A percentile compares a stretch with the other conserved stretches of the same genome.
phyloP scores from a whole-genome alignment of 2,329 filamentous ascomycete genomes.

The Pseudocercospora fijiensis region DNA sequence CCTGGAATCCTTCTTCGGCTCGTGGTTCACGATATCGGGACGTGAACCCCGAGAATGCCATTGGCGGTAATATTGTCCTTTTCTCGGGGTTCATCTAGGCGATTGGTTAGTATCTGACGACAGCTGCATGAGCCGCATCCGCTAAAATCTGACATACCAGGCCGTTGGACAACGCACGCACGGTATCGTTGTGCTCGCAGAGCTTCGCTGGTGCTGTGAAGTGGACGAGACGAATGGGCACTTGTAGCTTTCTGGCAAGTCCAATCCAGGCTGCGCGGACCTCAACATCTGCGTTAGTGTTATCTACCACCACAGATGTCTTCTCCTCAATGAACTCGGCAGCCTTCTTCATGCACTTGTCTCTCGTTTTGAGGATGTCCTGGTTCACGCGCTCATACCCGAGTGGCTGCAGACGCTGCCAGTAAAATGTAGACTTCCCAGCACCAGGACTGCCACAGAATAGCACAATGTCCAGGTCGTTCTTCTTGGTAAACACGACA shows the following conservation, averaged over 20 bases:
- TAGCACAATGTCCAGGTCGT: slow-evolving; percentile 71
- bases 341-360: slow-evolving; percentile 69
- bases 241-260: slow-evolving; percentile 66
- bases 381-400: slow-evolving; percentile 88
- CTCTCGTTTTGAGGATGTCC: slow-evolving; percentile 74
- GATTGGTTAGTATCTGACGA: slow-evolving; percentile 18
- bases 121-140: slow-evolving; percentile 15
- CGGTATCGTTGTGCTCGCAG: slow-evolving; percentile 82
- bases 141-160: slow-evolving; percentile 30
- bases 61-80: slow-evolving; percentile 67
- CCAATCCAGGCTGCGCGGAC: slow-evolving; percentile 76
- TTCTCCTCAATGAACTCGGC: slow-evolving; percentile 63
- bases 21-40: slow-evolving; percentile 72
- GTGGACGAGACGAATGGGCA: slow-evolving; percentile 81
- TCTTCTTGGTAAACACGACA: slow-evolving; percentile 56
- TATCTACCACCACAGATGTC: slow-evolving; percentile 77
- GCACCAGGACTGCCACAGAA: slow-evolving; percentile 87
- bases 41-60: slow-evolving; percentile 77
- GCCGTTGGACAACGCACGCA: slow-evolving; percentile 63
- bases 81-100: slow-evolving; percentile 76
- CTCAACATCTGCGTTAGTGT: slow-evolving; percentile 85
- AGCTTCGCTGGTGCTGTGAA: slow-evolving; percentile 72
- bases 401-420: slow-evolving; percentile 71
- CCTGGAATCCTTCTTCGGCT: slow-evolving; percentile 75
- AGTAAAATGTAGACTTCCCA: slow-evolving; percentile 91